phyloP scores from a whole-genome alignment of 805 yeast genomes.

The Metschnikowia santaceciliae region DNA sequence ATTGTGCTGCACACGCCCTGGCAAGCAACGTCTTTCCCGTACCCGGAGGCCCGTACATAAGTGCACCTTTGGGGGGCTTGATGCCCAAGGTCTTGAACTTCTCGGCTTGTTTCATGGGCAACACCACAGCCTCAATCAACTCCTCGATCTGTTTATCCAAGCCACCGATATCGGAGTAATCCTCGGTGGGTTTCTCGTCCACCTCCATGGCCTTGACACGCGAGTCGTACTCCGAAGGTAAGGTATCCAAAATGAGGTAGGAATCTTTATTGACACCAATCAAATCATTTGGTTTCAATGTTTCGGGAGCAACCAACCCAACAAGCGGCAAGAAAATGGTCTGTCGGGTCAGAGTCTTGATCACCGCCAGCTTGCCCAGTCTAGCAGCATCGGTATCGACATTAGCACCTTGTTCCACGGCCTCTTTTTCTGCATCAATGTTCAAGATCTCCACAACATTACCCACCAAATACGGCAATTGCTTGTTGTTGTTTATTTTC shows the following conservation, averaged over 20 bases:
- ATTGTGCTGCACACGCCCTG: constrained; percentile 21
- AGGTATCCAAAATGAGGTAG: constrained; percentile 84
- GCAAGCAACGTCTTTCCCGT: constrained; percentile 22
- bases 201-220: constrained; percentile 99
- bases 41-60: constrained; percentile 23
- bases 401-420: constrained; percentile 89
- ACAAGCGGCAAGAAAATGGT: constrained; percentile 94
- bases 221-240: constrained; percentile 96
- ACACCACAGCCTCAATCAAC: constrained; percentile 22
- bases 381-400: constrained; percentile 89
- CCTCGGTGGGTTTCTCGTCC: constrained; percentile 97
- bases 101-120: constrained; percentile 22
- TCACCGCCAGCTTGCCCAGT: constrained; percentile 95
- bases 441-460: constrained; percentile 93
- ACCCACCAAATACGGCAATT: constrained; percentile 93
- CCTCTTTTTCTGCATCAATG: constrained; percentile 78
- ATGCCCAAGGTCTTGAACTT: constrained; percentile 20
- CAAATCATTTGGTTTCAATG: constrained; percentile 94
- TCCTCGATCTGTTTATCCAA: constrained; percentile 48
- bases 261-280: constrained; percentile 98
- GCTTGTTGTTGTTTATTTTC: constrained; percentile 91
- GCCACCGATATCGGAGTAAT: constrained; percentile 97
- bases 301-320: constrained; percentile 88
- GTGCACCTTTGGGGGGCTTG: constrained; percentile 22
- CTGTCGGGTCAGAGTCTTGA: constrained; percentile 95